Base-by-base conservation (phyloP, 2,329 filamentous ascomycete genomes). In the Arthrobotrys sphaeroides region DNA sequence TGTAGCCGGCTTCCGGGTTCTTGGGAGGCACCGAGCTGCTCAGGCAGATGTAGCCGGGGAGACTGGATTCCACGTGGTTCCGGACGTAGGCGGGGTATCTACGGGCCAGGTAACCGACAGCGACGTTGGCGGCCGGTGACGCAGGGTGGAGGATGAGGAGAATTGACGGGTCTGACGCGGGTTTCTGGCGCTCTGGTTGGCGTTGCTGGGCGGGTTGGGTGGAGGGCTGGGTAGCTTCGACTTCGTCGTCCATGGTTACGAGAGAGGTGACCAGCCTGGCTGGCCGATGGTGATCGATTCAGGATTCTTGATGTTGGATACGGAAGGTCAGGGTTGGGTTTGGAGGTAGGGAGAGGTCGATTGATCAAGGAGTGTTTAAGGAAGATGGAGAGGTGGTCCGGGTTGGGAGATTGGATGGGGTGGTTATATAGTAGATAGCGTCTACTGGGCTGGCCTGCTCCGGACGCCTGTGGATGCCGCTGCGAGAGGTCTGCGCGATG, bases 1-100 rank as follows among this genome's bases (percentile, higher is more conserved):
- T 87, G 83, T 96, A 98, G 38, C 95, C 95, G 60, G 88, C 84
- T 2, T 84, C 80, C 5, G 90, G 88, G 78, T 91, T 87, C 80
- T 91, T 91, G 0, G 79, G 79, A 18, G 38, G 79, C 51, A 40
- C 47, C 16, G 31, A 64, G 57, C 45, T 78, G 66, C 22, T 79
- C 38, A 49, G 78, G 75, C 59, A 80, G 64, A 72, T 79, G 67
- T 62, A 79, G 31, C 22, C 77, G 40, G 51, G 77, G 47, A 75
- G 31, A 31, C 26, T 78, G 38, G 47, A 66, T 59, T 70, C 66
- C 2, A 72, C 42, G 22, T 68, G 67, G 28, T 72, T 70, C 22
- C 76, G 66, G 40, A 73, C 64, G 6, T 77, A 70, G 3, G 77
- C 43, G 18, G 77, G 78, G 10, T 64, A 65, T 33, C 79, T 72